Evolutionary conservation across 2,329 filamentous ascomycete genomes (phyloP).

Genomic region (Elsinoe batatas): DNA sequence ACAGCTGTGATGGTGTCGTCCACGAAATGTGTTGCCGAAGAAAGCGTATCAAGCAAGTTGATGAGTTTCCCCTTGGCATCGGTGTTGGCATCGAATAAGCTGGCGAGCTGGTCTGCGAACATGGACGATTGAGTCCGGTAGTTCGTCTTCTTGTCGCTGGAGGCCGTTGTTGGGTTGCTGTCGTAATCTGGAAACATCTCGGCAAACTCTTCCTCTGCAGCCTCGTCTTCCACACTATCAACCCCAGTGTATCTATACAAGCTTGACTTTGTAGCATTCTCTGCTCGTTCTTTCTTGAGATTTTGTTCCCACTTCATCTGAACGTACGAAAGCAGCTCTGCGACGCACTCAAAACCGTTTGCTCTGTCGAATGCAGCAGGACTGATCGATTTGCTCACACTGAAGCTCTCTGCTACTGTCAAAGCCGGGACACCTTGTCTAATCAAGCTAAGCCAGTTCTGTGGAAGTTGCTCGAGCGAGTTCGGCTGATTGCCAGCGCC

Average conservation of each 20-base stretch:
- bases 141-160: not conserved
- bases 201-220: slow-evolving; percentile 63
- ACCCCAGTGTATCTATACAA: slow-evolving; percentile 77
- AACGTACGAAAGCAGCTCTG: slow-evolving; percentile 6
- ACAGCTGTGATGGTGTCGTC: not conserved
- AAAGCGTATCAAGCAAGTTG: slow-evolving; percentile 17
- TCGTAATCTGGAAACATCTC: slow-evolving; percentile 61
- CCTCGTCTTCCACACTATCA: slow-evolving; percentile 64
- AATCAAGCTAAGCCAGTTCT: not conserved
- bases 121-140: slow-evolving; percentile 16
- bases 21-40: not conserved
- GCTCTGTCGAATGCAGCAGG: not conserved
- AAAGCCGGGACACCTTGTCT: not conserved
- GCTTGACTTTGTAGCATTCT: slow-evolving; percentile 62
- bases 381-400: not conserved
- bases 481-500: not conserved
- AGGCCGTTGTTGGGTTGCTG: no score
- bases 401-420: not conserved
- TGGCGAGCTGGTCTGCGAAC: slow-evolving; percentile 20
- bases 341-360: slow-evolving; percentile 4
- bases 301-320: slow-evolving; percentile 56
- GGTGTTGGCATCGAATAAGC: slow-evolving; percentile 19
- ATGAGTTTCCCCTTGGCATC: slow-evolving; percentile 15
- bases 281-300: slow-evolving; percentile 64
- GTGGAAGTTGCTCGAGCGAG: not conserved